phyloP scores from a whole-genome alignment of 768 basidiomycete genomes.

The Podaxis pistillaris region DNA sequence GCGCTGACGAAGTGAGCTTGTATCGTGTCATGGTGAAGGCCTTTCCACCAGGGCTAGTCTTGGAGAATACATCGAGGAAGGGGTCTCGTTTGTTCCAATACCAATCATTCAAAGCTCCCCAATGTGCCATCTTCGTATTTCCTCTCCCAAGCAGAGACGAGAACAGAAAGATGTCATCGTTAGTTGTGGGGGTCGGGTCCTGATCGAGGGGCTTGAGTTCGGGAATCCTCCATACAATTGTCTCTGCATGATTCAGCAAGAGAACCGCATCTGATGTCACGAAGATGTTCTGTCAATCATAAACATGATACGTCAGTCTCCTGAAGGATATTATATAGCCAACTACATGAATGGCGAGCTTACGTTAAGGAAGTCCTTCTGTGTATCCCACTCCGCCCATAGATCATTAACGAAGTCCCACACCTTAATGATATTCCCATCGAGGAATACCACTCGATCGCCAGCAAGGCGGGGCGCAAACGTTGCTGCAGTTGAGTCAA shows the following conservation, averaged over 20 bases:
- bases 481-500: background rate
- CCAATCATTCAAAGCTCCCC: conserved; percentile 5
- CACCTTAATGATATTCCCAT: background rate
- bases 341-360: background rate
- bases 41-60: background rate
- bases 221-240: conserved; percentile 7
- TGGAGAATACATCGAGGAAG: background rate
- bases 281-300: conserved; percentile 3
- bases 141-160: background rate
- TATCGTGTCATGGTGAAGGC: background rate
- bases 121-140: background rate
- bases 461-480: conserved; percentile 2
- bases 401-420: conserved; percentile 7
- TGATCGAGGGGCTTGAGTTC: conserved; percentile 2
- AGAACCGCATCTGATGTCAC: background rate
- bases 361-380: conserved; percentile 2
- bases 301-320: background rate
- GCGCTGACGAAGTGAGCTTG: background rate
- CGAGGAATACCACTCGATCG: conserved; percentile 6
- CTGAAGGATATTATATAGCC: background rate
- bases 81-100: conserved; percentile 2
- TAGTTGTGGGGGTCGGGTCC: background rate
- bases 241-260: conserved; percentile 4
- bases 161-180: background rate
- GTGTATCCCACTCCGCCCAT: conserved; percentile 9